Base-by-base conservation (phyloP, 306 rosid genomes). In the Dryas drummondii region DNA sequence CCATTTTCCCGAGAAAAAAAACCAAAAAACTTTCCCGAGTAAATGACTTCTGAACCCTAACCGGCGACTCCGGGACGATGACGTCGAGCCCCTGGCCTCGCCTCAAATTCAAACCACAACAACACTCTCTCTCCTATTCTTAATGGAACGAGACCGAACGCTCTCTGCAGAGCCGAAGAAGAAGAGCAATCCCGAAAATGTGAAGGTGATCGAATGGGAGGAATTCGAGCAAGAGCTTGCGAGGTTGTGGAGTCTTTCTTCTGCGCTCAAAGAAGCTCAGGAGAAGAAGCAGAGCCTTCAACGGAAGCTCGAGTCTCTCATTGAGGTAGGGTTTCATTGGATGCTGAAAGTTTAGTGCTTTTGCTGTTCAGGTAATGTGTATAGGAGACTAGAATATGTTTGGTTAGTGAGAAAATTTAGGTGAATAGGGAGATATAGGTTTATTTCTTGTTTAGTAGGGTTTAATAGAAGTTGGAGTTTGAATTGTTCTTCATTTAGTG, bases 141-240 rank as follows among this genome's bases (percentile, higher is more conserved):
- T 71, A 51, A 94, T 94, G 97, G 97, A 90, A 82, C 82, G 64
- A 73, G 58, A 75, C 64, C 78, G 72, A 66, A 41, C 73, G 56
- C 56, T 49, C 27, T 62, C 87, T 58, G 73, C 77, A 62, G 81
- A 59, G n/a, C 55, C 74, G 57, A 65, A 44, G 69, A 75, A 61
- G 58, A 47, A 74, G 1, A 73, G 76, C 77, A 88, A 85, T 90
- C 88, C 76, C 14, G 85, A 89, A 49, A 80, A 85, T 75, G 72
- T 74, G 60, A 85, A 81, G 77, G 84, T 87, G 10, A 83, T 92
- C 51, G 81, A 89, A 78, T 94, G 99, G 97, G 97, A 92, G 79
- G 97, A 90, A 53, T 90, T 87, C 77, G 90, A 94, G 77, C 93
- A 89, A 42, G 97, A 92, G 75, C 91, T 92, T 55, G 98, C 93